Evolutionary conservation across 495 filamentous ascomycete genomes (phyloP).

Genomic region (Halenospora varia): DNA sequence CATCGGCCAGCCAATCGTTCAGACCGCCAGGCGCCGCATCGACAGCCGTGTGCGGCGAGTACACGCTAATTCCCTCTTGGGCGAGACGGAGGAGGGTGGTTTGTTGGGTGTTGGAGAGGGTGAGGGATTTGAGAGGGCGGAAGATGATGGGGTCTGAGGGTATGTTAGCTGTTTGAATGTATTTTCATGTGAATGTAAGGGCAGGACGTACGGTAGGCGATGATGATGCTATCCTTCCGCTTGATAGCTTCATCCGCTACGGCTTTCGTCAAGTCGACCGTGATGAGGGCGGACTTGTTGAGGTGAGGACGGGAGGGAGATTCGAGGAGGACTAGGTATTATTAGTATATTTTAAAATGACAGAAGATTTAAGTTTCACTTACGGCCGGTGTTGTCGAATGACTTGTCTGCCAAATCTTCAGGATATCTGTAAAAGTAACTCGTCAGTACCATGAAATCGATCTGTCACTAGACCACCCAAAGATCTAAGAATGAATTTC

Average conservation of each 20-base stretch:
- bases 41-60: constrained; percentile 91
- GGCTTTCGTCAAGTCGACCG: constrained; percentile 83
- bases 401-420: constrained; percentile 82
- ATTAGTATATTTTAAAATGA: constrained; percentile 5
- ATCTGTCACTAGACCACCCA: too few species aligned
- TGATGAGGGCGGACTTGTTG: constrained; percentile 76
- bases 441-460: too few species aligned
- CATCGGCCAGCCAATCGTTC: constrained; percentile 93
- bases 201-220: constrained; percentile 76
- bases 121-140: constrained; percentile 81
- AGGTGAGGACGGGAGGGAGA: constrained; percentile 46
- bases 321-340: constrained; percentile 64
- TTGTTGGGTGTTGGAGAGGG: constrained; percentile 80
- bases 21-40: constrained; percentile 85
- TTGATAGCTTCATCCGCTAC: constrained; percentile 91
- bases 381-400: constrained; percentile 91
- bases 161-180: constrained; percentile 7
- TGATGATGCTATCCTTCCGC: constrained; percentile 68
- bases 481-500: too few species aligned
- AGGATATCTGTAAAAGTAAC: constrained; percentile 86
- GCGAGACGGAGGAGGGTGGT: constrained; percentile 74
- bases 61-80: constrained; percentile 90
- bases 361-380: constrained; percentile 21
- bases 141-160: constrained; percentile 90
- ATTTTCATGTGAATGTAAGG: constrained; percentile 2